A percentile compares a stretch with the other conserved stretches of the same genome.
Conservation (phyloP, 352 stramenopile species). For the Aphanomyces astaci region DNA sequence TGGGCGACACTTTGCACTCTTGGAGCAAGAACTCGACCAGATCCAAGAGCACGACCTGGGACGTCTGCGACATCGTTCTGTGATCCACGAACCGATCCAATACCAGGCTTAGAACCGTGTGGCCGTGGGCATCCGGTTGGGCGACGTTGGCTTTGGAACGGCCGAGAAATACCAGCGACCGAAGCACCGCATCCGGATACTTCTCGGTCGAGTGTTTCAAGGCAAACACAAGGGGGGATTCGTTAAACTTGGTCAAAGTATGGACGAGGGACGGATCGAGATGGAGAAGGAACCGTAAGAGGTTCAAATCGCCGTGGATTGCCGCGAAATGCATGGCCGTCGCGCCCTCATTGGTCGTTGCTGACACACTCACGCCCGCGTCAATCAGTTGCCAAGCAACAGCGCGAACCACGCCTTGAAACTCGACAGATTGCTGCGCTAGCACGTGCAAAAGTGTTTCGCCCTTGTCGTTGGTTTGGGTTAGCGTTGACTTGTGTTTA, state of each 20-base stretch:
- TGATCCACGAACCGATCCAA: neutral
- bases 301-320: conserved; percentile 38
- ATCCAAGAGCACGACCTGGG: neutral
- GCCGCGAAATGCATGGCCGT: conserved; percentile 54
- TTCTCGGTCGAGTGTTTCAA: conserved; percentile 32
- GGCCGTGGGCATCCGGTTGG: neutral
- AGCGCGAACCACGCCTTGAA: conserved; percentile 42
- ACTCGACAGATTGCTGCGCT: conserved; percentile 44
- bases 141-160: conserved; percentile 32
- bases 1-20: neutral
- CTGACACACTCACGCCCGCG: conserved; percentile 31
- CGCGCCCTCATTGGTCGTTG: conserved; percentile 34
- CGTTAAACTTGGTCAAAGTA: conserved; percentile 33
- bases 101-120: neutral
- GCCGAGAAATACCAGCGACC: conserved; percentile 1
- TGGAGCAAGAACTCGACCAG: neutral
- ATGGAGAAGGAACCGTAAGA: conserved; percentile 71
- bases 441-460: conserved; percentile 60
- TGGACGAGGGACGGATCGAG: conserved; percentile 40
- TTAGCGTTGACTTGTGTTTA: conserved; percentile 31
- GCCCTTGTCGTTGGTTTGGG: conserved; percentile 38
- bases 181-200: neutral
- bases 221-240: conserved; percentile 47
- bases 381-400: conserved; percentile 68
- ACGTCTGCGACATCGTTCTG: neutral